Evolutionary conservation across 2,329 filamentous ascomycete species (phyloP).

Genomic region (Pyrenochaeta sp.): DNA sequence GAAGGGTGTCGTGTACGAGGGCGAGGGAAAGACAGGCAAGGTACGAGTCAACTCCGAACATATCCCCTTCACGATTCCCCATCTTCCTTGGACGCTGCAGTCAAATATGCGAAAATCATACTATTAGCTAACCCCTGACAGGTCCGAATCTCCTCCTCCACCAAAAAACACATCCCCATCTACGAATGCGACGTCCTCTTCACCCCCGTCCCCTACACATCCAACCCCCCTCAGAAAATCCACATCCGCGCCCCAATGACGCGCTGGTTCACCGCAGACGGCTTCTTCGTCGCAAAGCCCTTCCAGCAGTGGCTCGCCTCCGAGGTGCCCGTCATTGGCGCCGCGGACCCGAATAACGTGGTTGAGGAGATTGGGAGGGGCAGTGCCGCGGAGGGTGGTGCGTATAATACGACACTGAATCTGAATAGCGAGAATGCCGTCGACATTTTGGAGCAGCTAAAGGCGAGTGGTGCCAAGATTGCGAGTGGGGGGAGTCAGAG

Average conservation of each 20-base stretch:
- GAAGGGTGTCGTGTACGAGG: constrained; percentile 81
- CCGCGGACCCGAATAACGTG: constrained; percentile 66
- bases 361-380: constrained; percentile 53
- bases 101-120: too few species aligned
- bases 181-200: constrained; percentile 78
- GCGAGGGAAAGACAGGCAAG: constrained; percentile 71
- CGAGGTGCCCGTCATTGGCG: constrained; percentile 70
- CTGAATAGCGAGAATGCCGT: constrained; percentile 40
- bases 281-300: constrained; percentile 75
- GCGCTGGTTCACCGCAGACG: constrained; percentile 76
- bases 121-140: constrained; percentile 42
- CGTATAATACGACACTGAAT: constrained; percentile 34
- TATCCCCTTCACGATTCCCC: too few species aligned
- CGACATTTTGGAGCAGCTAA: constrained; percentile 47
- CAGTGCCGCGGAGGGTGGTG: constrained; percentile 28
- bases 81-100: too few species aligned
- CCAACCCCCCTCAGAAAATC: constrained; percentile 51
- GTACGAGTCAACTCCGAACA: too few species aligned
- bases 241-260: constrained; percentile 71
- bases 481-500: constrained; percentile 36
- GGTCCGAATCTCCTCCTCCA: constrained; percentile 75
- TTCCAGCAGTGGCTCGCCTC: constrained; percentile 81
- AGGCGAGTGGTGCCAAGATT: constrained; percentile 39
- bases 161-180: constrained; percentile 79
- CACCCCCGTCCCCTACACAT: constrained; percentile 43